These are phyloP conservation scores for Sporothrix pseudoabietina DNA, from an alignment of 2,329 filamentous ascomycete genomes.

Conservation along the genomic window DNA sequence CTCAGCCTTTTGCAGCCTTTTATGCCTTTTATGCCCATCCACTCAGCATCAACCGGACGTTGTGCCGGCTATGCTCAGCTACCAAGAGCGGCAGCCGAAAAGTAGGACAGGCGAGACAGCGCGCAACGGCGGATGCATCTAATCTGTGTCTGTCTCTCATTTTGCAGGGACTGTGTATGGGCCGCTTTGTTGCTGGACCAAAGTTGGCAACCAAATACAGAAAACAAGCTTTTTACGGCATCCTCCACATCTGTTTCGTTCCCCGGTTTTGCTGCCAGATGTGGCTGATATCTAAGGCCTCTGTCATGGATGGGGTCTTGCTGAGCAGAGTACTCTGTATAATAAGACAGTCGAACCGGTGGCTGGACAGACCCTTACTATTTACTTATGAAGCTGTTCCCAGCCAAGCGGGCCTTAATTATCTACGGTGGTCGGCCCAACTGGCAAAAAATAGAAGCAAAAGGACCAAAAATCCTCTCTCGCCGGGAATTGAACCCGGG, in stretches of 20 bases:
- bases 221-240: neutral
- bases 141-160: no score
- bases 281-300: neutral
- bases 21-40: neutral
- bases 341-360: neutral
- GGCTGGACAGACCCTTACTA: no score
- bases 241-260: neutral
- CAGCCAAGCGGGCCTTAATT: neutral
- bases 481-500: constrained; percentile 23
- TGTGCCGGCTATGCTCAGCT: neutral
- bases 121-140: neutral
- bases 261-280: constrained; percentile 1
- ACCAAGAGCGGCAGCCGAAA: neutral
- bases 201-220: neutral
- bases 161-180: neutral
- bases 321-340: no score
- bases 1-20: neutral
- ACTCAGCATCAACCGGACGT: neutral
- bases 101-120: neutral
- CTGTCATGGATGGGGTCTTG: no score
- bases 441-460: neutral
- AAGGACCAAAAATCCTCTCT: constrained; percentile 1
- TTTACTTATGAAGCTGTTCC: neutral
- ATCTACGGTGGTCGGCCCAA: neutral
- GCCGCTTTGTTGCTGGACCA: neutral